A percentile compares a stretch with the other conserved stretches of the same genome.
phyloP scores from a whole-genome alignment of 1,284 basidiomycete species.

The Moesziomyces antarcticus region DNA sequence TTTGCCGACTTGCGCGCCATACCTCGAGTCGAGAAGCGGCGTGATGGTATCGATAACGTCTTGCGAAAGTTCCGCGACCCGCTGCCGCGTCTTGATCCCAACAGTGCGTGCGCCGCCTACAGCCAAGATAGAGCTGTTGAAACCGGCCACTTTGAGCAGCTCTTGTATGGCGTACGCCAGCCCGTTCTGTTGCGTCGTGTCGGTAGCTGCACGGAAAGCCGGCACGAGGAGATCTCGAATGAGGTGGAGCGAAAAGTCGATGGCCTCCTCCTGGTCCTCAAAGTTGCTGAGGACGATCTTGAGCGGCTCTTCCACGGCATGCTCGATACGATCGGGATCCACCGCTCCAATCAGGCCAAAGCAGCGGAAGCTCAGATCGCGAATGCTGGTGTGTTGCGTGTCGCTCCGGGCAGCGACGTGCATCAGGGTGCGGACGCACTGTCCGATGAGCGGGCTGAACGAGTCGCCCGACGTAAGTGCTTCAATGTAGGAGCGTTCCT shows the following conservation, averaged over 20 bases:
- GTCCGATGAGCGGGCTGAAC: conserved; percentile 82
- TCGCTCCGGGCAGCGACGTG: conserved; percentile 79
- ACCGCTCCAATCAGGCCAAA: conserved; percentile 93
- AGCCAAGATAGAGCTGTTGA: conserved; percentile 78
- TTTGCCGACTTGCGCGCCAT: conserved; percentile 53
- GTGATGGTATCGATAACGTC: conserved; percentile 87
- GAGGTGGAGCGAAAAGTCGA: conserved; percentile 84
- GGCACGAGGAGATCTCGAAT: conserved; percentile 87
- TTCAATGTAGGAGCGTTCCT: conserved; percentile 51
- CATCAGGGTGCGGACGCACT: conserved; percentile 78
- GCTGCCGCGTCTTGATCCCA: conserved; percentile 73
- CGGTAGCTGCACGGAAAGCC: conserved; percentile 92
- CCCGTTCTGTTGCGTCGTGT: conserved; percentile 88
- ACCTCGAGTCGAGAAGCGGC: conserved; percentile 73
- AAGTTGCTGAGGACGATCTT: conserved; percentile 87
- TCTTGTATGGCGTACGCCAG: conserved; percentile 95
- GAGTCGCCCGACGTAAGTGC: conserved; percentile 70
- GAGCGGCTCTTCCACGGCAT: conserved; percentile 74
- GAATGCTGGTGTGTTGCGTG: conserved; percentile 72
- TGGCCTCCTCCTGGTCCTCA: conserved; percentile 80
- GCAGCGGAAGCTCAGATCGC: conserved; percentile 79
- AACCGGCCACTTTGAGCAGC: conserved; percentile 86
- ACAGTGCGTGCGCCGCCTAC: conserved; percentile 66
- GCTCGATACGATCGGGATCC: conserved; percentile 91
- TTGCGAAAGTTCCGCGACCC: conserved; percentile 82